Conservation (phyloP, 257 asterid genomes). For the Solanum virginianum region DNA sequence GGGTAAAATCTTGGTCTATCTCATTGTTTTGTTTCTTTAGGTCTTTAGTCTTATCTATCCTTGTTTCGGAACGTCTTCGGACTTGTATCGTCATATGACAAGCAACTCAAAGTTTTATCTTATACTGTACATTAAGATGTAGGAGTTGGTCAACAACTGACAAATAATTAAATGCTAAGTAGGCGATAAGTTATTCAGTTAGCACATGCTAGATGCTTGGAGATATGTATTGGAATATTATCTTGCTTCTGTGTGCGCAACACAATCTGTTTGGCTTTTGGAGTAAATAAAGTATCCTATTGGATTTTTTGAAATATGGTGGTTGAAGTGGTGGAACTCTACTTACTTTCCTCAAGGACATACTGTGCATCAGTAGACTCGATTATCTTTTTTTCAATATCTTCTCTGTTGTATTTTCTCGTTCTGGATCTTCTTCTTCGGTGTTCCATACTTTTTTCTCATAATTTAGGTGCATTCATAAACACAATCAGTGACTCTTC, state of each 20-base stretch:
- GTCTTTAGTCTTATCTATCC: neutral
- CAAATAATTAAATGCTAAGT: neutral
- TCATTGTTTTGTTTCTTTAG: neutral
- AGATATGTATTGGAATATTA: neutral
- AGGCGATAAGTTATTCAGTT: neutral
- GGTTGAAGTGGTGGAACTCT: neutral
- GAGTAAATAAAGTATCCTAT: neutral
- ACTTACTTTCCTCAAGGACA: neutral
- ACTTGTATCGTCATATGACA: neutral
- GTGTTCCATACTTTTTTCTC: too few species aligned
- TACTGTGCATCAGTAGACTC: too few species aligned
- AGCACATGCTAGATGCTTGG: neutral
- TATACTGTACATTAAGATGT: neutral
- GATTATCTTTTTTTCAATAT: too few species aligned
- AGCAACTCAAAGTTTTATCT: neutral
- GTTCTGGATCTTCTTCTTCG: too few species aligned
- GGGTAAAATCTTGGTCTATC: conserved; percentile 34
- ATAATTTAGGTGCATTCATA: neutral
- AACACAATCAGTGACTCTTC: neutral
- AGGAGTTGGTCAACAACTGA: neutral
- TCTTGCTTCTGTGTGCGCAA: neutral
- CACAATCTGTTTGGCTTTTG: neutral
- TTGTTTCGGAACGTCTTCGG: neutral
- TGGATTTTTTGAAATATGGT: neutral
- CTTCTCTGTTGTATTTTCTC: too few species aligned